Evolutionary conservation across 2,329 filamentous ascomycete species (phyloP).

Genomic region (Fusarium haematococcum): DNA sequence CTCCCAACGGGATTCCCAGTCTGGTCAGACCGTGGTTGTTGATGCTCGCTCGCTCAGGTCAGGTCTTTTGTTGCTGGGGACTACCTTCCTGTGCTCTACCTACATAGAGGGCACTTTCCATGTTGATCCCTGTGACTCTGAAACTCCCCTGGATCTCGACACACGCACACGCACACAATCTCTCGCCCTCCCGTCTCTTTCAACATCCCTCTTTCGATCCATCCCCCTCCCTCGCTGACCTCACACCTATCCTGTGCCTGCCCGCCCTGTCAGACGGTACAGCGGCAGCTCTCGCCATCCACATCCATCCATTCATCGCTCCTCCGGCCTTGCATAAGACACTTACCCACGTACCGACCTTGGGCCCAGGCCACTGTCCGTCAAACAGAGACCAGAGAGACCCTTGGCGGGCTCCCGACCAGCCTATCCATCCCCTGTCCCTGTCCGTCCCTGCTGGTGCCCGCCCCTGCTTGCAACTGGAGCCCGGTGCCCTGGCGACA

Average conservation of each 20-base stretch:
- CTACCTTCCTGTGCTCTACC: background rate
- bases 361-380: constrained; percentile 7
- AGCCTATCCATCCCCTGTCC: constrained; percentile 36
- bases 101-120: constrained; percentile 23
- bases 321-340: constrained; percentile 1
- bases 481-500: constrained; percentile 42
- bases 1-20: constrained; percentile 10
- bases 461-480: constrained; percentile 39
- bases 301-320: constrained; percentile 11
- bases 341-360: background rate
- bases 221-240: constrained; percentile 9
- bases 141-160: constrained; percentile 45
- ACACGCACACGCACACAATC: constrained; percentile 13
- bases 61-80: constrained; percentile 24
- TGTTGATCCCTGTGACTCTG: constrained; percentile 46
- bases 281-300: constrained; percentile 6
- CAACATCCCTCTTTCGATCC: constrained; percentile 16
- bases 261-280: constrained; percentile 12
- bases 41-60: constrained; percentile 13
- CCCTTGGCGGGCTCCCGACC: constrained; percentile 36
- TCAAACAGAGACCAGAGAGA: constrained; percentile 22
- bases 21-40: constrained; percentile 21
- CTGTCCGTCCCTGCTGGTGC: constrained; percentile 15
- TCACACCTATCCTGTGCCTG: constrained; percentile 5
- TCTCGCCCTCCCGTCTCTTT: constrained; percentile 9